These are phyloP conservation scores for Diaporthe aspalathi DNA, from an alignment of 2,329 filamentous ascomycete species.

Conservation along the genomic window DNA sequence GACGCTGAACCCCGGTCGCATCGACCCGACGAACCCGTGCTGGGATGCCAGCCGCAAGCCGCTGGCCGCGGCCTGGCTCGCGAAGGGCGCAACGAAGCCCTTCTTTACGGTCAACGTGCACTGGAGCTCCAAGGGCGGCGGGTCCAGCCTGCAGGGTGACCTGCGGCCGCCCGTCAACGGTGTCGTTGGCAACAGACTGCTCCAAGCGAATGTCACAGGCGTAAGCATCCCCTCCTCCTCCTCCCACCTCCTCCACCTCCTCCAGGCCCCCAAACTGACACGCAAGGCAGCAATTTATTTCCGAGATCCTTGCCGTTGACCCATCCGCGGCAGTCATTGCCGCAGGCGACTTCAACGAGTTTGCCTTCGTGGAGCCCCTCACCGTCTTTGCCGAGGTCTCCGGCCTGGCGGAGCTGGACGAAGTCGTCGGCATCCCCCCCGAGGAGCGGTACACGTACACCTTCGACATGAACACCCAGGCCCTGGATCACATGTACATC, in stretches of 20 bases:
- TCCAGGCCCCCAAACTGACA: constrained; percentile 34
- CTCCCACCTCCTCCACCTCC: accelerated
- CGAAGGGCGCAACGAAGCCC: constrained; percentile 59
- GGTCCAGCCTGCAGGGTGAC: constrained; percentile 73
- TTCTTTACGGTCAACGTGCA: constrained; percentile 82
- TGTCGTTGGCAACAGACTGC: constrained; percentile 66
- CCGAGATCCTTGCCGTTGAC: constrained; percentile 67
- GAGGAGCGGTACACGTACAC: constrained; percentile 77
- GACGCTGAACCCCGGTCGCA: constrained; percentile 75
- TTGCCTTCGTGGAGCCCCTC: constrained; percentile 71
- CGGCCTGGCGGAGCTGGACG: constrained; percentile 71
- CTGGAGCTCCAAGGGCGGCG: constrained; percentile 74
- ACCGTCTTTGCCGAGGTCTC: constrained; percentile 64
- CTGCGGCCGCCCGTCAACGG: constrained; percentile 74
- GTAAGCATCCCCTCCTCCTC: constrained; percentile 49
- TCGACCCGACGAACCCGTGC: constrained; percentile 70
- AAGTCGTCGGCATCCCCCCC: constrained; percentile 61
- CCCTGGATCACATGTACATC: constrained; percentile 77
- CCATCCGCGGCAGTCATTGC: constrained; percentile 67
- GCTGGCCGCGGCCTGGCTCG: constrained; percentile 73
- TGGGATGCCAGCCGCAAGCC: constrained; percentile 75
- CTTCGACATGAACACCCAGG: constrained; percentile 76
- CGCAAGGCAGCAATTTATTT: constrained; percentile 62
- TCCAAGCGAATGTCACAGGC: constrained; percentile 69
- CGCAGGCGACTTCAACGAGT: constrained; percentile 80